Percentiles rank a stretch among this genome's conserved stretches.
Conservation (phyloP, 2,329 filamentous ascomycete genomes). For the Colletotrichum sp. region DNA sequence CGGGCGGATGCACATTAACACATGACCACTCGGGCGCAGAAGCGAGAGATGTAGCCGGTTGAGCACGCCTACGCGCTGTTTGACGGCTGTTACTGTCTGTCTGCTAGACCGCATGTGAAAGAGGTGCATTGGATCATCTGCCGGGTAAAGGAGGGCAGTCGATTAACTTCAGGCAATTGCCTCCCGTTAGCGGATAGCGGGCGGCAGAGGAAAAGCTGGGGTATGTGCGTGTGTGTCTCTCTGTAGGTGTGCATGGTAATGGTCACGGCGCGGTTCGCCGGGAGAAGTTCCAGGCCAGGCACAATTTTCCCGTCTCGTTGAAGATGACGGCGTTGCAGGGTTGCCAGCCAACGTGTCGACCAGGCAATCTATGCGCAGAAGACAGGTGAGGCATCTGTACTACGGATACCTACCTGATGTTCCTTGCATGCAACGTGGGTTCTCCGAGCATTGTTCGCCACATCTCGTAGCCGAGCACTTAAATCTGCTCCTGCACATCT, state of each 20-base stretch:
- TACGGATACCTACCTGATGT: neutral
- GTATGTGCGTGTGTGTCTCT: neutral
- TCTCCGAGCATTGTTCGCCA: neutral
- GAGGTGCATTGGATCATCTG: conserved; percentile 2
- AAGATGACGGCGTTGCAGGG: neutral
- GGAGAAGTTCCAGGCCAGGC: neutral
- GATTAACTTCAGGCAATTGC: conserved; percentile 6
- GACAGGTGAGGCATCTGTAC: neutral
- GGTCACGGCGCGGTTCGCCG: neutral
- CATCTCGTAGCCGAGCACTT: neutral
- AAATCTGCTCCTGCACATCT: neutral
- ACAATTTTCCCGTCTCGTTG: neutral
- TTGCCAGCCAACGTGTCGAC: neutral
- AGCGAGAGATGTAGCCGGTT: neutral
- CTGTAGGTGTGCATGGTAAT: neutral
- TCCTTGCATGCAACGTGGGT: neutral
- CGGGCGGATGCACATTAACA: neutral
- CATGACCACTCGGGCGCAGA: neutral
- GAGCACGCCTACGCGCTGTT: neutral
- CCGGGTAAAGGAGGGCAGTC: neutral
- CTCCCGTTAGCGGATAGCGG: conserved; percentile 4
- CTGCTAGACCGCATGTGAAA: neutral
- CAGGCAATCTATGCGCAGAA: neutral
- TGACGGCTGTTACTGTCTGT: neutral
- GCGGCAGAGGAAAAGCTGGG: conserved; percentile 15